These are phyloP conservation scores for Citrus cavaleriei DNA, from an alignment of 345 rosid genomes.

Conservation along the genomic window DNA sequence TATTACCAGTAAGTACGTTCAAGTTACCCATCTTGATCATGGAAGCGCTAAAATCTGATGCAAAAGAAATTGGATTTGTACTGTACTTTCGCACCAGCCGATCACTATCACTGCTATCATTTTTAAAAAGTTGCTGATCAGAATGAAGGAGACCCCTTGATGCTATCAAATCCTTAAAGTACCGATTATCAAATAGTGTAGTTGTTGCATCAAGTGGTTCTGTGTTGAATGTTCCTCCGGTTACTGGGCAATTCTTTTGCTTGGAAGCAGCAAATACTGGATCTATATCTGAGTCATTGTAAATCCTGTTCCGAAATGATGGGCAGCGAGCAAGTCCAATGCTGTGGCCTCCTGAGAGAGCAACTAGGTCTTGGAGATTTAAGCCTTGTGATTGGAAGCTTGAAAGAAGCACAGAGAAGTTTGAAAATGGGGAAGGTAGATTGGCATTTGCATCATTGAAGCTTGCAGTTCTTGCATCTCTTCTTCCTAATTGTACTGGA, in stretches of 20 bases:
- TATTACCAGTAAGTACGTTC: constrained; percentile 37
- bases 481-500: background rate
- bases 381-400: constrained; percentile 10
- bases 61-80: constrained; percentile 15
- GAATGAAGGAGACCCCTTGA: constrained; percentile 42
- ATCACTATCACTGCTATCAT: constrained; percentile 29
- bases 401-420: constrained; percentile 4
- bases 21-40: constrained; percentile 54
- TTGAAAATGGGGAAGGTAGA: constrained; percentile 1
- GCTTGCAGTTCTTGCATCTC: constrained; percentile 13
- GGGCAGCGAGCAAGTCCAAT: constrained; percentile 49
- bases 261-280: constrained; percentile 23
- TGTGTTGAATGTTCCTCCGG: constrained; percentile 29
- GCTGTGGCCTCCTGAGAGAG: constrained; percentile 35
- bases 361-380: constrained; percentile 6
- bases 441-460: background rate
- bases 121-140: constrained; percentile 40
- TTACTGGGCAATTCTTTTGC: constrained; percentile 27
- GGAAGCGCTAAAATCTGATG: constrained; percentile 27
- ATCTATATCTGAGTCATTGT: constrained; percentile 43
- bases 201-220: constrained; percentile 39
- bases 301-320: constrained; percentile 30
- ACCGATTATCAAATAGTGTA: constrained; percentile 31
- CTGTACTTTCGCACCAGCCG: constrained; percentile 26
- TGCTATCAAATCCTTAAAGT: constrained; percentile 28